phyloP scores from a whole-genome alignment of 177 flowering plant genomes.

The Vitis hybrid region DNA sequence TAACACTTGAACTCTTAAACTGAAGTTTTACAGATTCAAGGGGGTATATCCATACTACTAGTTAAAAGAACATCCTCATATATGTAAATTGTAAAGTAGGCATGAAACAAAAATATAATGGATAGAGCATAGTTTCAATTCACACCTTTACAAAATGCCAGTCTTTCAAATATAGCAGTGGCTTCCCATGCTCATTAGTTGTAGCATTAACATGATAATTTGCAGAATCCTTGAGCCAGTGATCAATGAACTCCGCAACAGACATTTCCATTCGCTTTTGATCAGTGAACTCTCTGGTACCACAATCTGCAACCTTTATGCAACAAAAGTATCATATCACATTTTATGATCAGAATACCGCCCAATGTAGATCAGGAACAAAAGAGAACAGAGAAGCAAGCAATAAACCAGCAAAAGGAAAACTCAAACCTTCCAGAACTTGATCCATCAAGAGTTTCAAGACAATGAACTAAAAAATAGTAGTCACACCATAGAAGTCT shows the following conservation, averaged over 20 bases:
- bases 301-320: conserved; percentile 83
- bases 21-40: neutral
- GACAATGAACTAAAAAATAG: too few relatives aligned
- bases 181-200: conserved; percentile 14
- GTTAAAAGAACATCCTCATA: neutral
- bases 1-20: neutral
- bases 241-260: conserved; percentile 63
- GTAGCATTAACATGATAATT: conserved; percentile 16
- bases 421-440: too few relatives aligned
- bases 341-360: too few relatives aligned
- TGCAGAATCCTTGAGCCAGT: conserved; percentile 41
- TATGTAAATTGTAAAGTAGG: neutral
- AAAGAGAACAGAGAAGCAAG: neutral
- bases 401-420: neutral
- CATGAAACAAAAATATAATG: neutral
- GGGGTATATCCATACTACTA: neutral
- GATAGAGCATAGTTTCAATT: neutral
- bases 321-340: neutral
- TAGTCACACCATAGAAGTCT: too few relatives aligned
- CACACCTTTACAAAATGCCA: conserved; percentile 96
- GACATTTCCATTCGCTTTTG: conserved; percentile 88
- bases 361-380: neutral
- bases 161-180: conserved; percentile 80
- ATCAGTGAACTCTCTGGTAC: conserved; percentile 72
- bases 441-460: too few relatives aligned